Conservation (phyloP, 2,329 filamentous ascomycete species). For the Pseudogymnoascus sp. region DNA sequence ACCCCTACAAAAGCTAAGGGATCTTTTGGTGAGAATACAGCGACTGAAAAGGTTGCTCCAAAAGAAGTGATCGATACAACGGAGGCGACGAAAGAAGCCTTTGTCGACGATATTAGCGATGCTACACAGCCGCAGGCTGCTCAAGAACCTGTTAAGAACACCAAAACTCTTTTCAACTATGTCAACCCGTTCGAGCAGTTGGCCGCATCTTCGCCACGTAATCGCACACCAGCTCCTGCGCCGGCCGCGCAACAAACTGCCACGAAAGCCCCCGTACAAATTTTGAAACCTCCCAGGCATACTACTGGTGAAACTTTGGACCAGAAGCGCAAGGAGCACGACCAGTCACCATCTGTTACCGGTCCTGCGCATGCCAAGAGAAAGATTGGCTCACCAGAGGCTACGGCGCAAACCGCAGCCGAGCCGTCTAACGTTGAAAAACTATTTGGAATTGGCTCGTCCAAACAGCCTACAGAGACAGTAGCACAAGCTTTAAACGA, state of each 20-base stretch:
- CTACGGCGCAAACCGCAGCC: constrained; percentile 23
- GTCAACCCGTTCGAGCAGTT: constrained; percentile 66
- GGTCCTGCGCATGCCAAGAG: constrained; percentile 25
- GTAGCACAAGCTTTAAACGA: constrained; percentile 64
- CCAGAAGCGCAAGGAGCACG: constrained; percentile 26
- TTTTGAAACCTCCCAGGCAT: constrained; percentile 27
- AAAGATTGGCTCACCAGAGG: constrained; percentile 23
- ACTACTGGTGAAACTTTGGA: constrained; percentile 19
- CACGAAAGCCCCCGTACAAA: constrained; percentile 22
- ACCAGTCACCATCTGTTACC: constrained; percentile 18
- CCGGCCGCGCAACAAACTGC: constrained; percentile 33
- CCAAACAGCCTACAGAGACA: constrained; percentile 47
- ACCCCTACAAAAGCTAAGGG: constrained; percentile 21
- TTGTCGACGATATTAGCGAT: constrained; percentile 31
- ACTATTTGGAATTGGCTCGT: constrained; percentile 26
- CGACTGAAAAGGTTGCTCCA: constrained; percentile 34
- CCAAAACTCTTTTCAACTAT: constrained; percentile 52
- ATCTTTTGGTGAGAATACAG: constrained; percentile 22
- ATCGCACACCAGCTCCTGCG: constrained; percentile 43
- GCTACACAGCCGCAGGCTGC: constrained; percentile 14
- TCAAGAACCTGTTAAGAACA: constrained; percentile 16
- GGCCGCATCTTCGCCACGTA: constrained; percentile 57
- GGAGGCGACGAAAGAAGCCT: constrained; percentile 37
- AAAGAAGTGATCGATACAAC: constrained; percentile 31
- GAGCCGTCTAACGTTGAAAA: constrained; percentile 32